Evolutionary conservation across 305 asterid genomes (phyloP).

Genomic region (Fraxinus latifolia): DNA sequence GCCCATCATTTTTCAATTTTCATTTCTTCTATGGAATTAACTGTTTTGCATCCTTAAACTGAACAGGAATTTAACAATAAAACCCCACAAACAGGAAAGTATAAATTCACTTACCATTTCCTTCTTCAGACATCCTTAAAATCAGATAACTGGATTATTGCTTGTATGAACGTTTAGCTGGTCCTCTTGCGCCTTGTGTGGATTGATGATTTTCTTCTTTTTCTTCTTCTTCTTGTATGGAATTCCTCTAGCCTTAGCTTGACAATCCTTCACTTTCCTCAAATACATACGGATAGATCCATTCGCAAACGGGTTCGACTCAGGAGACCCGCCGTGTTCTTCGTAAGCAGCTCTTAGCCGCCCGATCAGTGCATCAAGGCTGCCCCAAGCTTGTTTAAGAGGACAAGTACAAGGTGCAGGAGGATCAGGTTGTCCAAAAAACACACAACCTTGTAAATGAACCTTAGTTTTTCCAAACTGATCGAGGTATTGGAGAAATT

Average conservation of each 20-base stretch:
- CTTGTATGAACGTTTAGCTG: constrained; percentile 35
- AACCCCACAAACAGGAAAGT: constrained; percentile 11
- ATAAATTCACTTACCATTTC: constrained; percentile 22
- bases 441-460: constrained; percentile 68
- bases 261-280: constrained; percentile 79
- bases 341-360: constrained; percentile 85
- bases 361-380: constrained; percentile 82
- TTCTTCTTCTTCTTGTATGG: constrained; percentile 75
- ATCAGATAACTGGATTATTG: constrained; percentile 29
- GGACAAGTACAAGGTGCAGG: constrained; percentile 91
- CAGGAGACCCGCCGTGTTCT: constrained; percentile 77
- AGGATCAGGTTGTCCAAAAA: constrained; percentile 86
- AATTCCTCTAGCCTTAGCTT: constrained; percentile 80
- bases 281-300: constrained; percentile 66
- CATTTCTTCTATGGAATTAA: background rate
- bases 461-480: constrained; percentile 87
- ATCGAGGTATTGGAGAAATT: constrained; percentile 66
- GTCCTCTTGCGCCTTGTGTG: constrained; percentile 25
- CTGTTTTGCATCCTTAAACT: constrained; percentile 10
- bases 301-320: constrained; percentile 67
- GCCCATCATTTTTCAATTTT: background rate
- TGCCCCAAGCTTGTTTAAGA: constrained; percentile 86
- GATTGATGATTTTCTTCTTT: constrained; percentile 45
- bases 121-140: background rate
- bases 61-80: constrained; percentile 3